phyloP scores from a whole-genome alignment of 140 eudicot genomes.

The Cichorium intybus region DNA sequence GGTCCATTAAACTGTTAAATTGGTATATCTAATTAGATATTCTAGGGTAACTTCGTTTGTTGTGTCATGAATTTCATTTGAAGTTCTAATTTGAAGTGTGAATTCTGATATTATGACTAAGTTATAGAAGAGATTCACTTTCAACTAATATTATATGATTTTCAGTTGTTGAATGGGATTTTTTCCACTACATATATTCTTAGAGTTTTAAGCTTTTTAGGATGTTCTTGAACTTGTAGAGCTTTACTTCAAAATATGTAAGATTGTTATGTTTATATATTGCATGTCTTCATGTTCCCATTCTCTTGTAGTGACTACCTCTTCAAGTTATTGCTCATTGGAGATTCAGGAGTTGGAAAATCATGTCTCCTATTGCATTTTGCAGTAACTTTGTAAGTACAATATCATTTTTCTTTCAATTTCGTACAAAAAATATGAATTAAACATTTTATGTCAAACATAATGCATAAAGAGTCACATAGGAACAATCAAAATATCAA shows the following conservation, averaged over 20 bases:
- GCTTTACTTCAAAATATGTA: neutral
- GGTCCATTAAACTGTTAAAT: neutral
- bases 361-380: constrained; percentile 94
- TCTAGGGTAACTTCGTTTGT: neutral
- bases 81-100: neutral
- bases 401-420: no score
- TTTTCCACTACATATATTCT: neutral
- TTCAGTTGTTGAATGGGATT: neutral
- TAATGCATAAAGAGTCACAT: no score
- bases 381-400: no score
- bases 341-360: constrained; percentile 98
- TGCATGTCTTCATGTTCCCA: neutral
- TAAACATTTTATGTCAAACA: no score
- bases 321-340: constrained; percentile 91
- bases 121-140: neutral
- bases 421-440: no score
- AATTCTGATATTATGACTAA: neutral
- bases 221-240: neutral
- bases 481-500: no score
- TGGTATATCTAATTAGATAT: neutral
- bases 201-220: neutral
- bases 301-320: constrained; percentile 77
- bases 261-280: neutral
- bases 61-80: no score
- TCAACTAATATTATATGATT: neutral